A percentile compares a stretch with the other conserved stretches of the same genome.
Evolutionary conservation across 306 rosid species (phyloP).

Genomic region (Hippophae rhamnoides): DNA sequence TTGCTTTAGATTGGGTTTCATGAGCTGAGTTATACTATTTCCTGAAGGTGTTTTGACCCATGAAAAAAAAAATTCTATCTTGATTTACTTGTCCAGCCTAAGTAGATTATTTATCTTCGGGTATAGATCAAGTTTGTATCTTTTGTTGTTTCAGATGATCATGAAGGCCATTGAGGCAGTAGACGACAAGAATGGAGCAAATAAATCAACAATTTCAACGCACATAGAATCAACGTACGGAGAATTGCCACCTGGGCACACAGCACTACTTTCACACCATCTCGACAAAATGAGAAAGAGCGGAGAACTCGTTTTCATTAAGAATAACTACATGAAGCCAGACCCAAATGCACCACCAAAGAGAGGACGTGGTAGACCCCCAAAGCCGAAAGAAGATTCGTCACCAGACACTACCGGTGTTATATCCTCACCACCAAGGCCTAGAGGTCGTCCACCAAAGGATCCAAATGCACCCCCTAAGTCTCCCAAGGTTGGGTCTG

Average conservation of each 20-base stretch:
- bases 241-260: constrained; percentile 59
- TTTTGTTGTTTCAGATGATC: constrained; percentile 46
- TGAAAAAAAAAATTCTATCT: background rate
- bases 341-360: constrained; percentile 58
- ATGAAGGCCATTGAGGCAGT: constrained; percentile 47
- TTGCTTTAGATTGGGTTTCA: too few relatives aligned
- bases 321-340: constrained; percentile 57
- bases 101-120: background rate
- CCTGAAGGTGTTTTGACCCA: too few relatives aligned
- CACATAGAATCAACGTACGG: constrained; percentile 65
- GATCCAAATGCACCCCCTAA: constrained; percentile 47
- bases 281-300: constrained; percentile 53
- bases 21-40: too few relatives aligned
- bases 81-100: background rate
- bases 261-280: constrained; percentile 45
- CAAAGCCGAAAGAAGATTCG: constrained; percentile 38
- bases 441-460: constrained; percentile 73
- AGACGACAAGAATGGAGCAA: constrained; percentile 50
- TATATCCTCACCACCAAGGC: constrained; percentile 26
- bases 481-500: constrained; percentile 31
- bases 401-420: constrained; percentile 3
- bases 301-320: constrained; percentile 55
- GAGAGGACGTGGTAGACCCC: constrained; percentile 77
- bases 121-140: background rate
- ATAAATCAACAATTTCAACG: constrained; percentile 68